Evolutionary conservation across 2,329 filamentous ascomycete species (phyloP).

Genomic region (Pseudocercospora fijiensis): DNA sequence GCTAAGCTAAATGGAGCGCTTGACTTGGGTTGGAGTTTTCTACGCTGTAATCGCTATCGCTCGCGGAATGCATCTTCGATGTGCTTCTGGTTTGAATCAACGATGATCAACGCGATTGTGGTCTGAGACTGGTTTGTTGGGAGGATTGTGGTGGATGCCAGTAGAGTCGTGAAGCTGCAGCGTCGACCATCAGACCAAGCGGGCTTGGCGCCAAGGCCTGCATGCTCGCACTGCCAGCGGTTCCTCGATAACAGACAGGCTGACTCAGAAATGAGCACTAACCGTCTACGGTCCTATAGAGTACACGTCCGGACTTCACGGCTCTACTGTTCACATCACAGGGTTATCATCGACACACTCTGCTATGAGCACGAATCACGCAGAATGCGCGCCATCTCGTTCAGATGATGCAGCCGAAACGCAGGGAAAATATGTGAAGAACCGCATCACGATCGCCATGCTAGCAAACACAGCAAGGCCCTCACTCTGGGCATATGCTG

Average conservation of each 20-base stretch:
- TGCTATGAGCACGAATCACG: background rate
- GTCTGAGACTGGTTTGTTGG: background rate
- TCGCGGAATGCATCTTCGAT: background rate
- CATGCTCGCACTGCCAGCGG: background rate
- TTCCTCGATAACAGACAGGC: no score
- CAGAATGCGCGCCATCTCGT: background rate
- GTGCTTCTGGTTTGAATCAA: background rate
- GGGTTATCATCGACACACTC: background rate
- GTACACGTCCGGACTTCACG: no score
- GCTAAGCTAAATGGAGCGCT: background rate
- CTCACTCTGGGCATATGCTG: background rate
- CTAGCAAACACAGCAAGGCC: background rate
- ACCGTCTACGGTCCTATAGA: no score
- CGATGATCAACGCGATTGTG: background rate
- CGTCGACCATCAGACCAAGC: background rate
- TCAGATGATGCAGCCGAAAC: background rate
- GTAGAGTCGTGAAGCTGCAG: background rate
- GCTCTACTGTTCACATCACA: background rate
- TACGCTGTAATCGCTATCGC: background rate
- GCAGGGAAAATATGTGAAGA: background rate
- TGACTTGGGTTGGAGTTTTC: background rate
- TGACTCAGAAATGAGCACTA: no score
- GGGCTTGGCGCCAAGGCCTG: background rate
- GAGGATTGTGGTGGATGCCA: background rate
- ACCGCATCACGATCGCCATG: background rate